Base-by-base conservation (phyloP, 345 rosid genomes). In the Orychophragmus violaceus region DNA sequence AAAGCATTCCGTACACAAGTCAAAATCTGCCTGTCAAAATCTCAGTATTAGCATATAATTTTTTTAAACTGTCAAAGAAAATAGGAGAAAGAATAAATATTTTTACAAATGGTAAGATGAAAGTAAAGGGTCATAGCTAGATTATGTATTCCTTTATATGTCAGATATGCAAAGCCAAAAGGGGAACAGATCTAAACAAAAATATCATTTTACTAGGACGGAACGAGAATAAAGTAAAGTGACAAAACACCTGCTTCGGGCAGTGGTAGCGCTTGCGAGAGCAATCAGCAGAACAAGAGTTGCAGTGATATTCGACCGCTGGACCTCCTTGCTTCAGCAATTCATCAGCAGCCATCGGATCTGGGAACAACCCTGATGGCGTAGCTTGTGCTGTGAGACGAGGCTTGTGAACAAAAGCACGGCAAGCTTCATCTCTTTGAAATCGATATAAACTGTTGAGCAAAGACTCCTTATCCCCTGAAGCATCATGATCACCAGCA, bases 261-360 rank as follows among this genome's bases (percentile, higher is more conserved):
- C 99, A 95, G 76, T 95, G 99, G 82, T 87, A 95, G 62, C 96
- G 99, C 74, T 89, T 95, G 79, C 97, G 85, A 52, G 99, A 89
- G 81, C 99, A 95, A 78, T 95, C 99, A 59, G 95, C 91, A 21
- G 99, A 88, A 77, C 99, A 95, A 68, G 90, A 90, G 77, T 95
- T 95, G 80, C 99, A 95, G 76, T 95, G 99, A 70, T 95, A 95
- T 74, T 89, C 99, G 55, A 89, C 97, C 33, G 88, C 28, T 55
- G 97, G 95, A 59, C 87, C 99, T 79, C 90, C 97, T 50, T 84
- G 81, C 79, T 74, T 80, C 60, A 68, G 76, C 78, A 83, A 82
- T 19, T 95, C 99, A 44, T 95, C 99, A 74, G 83, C 76, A 72
- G 81, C 65, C 54, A 88, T 39, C 62, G 94, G 79, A 72, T 91